Conservation (phyloP, 2,329 filamentous ascomycete species). For the Beauveria sp. region DNA sequence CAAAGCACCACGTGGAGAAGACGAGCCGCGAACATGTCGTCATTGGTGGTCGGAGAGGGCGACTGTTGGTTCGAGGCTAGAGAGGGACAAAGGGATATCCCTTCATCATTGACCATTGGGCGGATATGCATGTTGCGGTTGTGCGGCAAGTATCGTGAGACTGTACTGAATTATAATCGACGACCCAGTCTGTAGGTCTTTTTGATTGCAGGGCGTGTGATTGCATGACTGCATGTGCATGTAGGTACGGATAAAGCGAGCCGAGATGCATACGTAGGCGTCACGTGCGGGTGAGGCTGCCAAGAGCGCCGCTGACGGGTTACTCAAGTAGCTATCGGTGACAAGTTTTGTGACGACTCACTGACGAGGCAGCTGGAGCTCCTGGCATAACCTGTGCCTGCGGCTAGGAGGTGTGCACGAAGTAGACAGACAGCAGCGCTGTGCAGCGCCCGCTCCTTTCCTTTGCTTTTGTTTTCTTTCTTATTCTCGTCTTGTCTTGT, state of each 20-base stretch:
- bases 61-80: neutral
- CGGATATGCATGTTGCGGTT: neutral
- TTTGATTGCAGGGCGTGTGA: too few species aligned
- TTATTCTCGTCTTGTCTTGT: too few species aligned
- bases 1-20: neutral
- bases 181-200: too few species aligned
- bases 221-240: too few species aligned
- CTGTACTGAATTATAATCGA: neutral
- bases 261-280: slow-evolving; percentile 1
- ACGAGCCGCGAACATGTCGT: neutral
- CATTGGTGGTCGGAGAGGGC: neutral
- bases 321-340: neutral
- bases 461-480: too few species aligned
- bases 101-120: neutral
- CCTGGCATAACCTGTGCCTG: neutral
- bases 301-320: slow-evolving; percentile 5
- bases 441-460: neutral
- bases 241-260: neutral
- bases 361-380: neutral
- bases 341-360: too few species aligned
- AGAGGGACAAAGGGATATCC: neutral
- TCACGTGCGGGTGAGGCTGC: slow-evolving; percentile 2
- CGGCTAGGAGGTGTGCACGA: too few species aligned
- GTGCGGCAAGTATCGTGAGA: neutral
- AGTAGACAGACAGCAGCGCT: neutral